Conservation (phyloP, 306 rosid species). For the apple (Malus domestica) region DNA sequence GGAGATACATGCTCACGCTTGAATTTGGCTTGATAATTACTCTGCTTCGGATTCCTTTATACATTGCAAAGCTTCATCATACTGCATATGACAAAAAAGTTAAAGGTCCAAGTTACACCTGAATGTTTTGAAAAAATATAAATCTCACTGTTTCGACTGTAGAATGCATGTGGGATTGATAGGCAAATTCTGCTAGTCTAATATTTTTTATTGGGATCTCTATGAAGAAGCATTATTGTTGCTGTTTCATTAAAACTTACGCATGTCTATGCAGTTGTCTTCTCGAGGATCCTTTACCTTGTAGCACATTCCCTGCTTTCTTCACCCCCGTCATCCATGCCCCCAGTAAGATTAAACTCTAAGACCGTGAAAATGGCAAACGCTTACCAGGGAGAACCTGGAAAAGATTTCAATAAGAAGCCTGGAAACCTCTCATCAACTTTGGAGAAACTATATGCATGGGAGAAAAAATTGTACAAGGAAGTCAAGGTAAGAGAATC, state of each 20-base stretch:
- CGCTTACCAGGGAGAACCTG: constrained; percentile 48
- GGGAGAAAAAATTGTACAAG: constrained; percentile 91
- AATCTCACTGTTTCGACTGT: not conserved
- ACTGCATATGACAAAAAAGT: not conserved
- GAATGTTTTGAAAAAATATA: not conserved
- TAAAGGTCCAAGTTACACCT: not conserved
- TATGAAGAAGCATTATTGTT: not conserved
- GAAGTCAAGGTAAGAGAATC: constrained; percentile 77
- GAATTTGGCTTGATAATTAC: not conserved
- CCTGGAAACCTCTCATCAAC: constrained; percentile 73
- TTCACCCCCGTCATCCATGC: constrained; percentile 33
- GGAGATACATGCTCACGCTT: not conserved
- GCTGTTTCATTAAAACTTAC: not conserved
- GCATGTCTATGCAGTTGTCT: constrained; percentile 51
- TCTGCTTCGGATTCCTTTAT: not conserved
- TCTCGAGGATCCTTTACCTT: constrained; percentile 53
- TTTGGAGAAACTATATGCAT: constrained; percentile 76
- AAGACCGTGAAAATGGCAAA: constrained; percentile 67
- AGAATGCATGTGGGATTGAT: not conserved
- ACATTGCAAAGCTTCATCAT: not conserved
- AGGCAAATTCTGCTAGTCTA: not conserved
- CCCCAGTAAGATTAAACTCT: constrained; percentile 35
- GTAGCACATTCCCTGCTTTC: constrained; percentile 54
- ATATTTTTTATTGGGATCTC: not conserved
- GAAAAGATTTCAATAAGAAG: constrained; percentile 41